A percentile compares a stretch with the other conserved stretches of the same genome.
phyloP scores from a whole-genome alignment of 164 flowering plant genomes.

The Umbellularia californica region DNA sequence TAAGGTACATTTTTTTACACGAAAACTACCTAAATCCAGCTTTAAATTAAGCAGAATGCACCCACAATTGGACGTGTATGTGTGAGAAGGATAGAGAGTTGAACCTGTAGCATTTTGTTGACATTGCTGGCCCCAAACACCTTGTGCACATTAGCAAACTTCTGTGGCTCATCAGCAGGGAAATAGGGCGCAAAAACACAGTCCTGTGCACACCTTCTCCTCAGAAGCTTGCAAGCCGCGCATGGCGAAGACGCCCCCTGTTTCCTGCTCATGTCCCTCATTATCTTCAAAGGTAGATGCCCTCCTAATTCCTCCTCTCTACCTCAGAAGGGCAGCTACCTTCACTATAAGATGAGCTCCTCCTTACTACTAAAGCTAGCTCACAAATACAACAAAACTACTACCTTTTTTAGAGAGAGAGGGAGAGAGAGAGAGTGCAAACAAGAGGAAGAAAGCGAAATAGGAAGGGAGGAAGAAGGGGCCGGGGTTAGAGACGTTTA shows the following conservation, averaged over 20 bases:
- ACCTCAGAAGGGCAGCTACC: not conserved
- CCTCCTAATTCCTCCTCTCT: not conserved
- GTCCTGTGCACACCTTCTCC: constrained; percentile 71
- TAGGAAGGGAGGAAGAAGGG: not conserved
- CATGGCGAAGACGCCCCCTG: constrained; percentile 68
- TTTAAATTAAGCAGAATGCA: not conserved
- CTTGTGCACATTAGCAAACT: constrained; percentile 88
- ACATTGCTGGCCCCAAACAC: constrained; percentile 95
- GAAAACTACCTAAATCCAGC: not conserved
- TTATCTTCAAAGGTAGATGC: not conserved
- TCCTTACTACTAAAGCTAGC: too few relatives aligned
- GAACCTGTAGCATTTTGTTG: constrained; percentile 87
- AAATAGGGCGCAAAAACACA: constrained; percentile 90
- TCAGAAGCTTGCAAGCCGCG: constrained; percentile 83
- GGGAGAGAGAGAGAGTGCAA: not conserved
- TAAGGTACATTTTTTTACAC: not conserved
- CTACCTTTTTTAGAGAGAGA: too few relatives aligned
- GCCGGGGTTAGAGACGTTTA: constrained; percentile 4
- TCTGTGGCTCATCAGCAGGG: constrained; percentile 83
- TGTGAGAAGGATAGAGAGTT: not conserved
- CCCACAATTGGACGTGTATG: not conserved
- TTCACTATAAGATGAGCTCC: too few relatives aligned
- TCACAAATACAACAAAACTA: too few relatives aligned
- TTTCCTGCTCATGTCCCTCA: constrained; percentile 45
- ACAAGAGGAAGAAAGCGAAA: not conserved